Evolutionary conservation across 805 yeast species (phyloP), one percentile per base, ranked within the genome.

Genomic region (Saccharomycopsis javanensis): DNA sequence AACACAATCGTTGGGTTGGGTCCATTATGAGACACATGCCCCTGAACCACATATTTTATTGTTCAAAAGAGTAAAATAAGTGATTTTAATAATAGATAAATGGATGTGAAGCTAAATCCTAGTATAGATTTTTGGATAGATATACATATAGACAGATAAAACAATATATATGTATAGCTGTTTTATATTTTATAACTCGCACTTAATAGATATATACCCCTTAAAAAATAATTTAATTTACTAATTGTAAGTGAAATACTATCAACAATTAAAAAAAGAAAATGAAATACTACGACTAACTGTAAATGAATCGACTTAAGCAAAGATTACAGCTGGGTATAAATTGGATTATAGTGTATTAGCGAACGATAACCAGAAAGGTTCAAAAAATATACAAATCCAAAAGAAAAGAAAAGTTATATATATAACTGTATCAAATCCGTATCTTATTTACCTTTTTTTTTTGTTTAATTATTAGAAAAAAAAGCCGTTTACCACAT

Each of bases 1-100:
- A 66, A 94, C 98, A 5, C 99, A 94, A 71, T 87, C 96, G 37
- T 75, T 94, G 60, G 99, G 99, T 1, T 94, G 99, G 99, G 94
- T 79, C 56, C 99, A 94, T 71, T 94, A 92, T 68, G 99, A 94
- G 67, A 91, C 96, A 46, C 99, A 94, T 69, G 87, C 98, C 0
- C 99, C 99, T 50, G 99, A 94, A 71, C 99, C 99, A 27, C 99
- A 94, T 68, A 94, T 94, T 60, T 74, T 94, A 61, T 76, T 94
- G 60, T 94, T 94, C 73, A 86, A 86, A 54, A 54, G 62, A 50
- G 27, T 31, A 20, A 58, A 58, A 42, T 42, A 42, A n/a, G 23
- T 20, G 48, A 16, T 4, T 11, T 10, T 5, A 20, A 25, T 31
- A 34, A 51, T 45, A 8, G 5, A n/a, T 42, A 20, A 28, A 11